Evolutionary conservation across 2,329 filamentous ascomycete genomes (phyloP).

Genomic region (Diaporthe citri): DNA sequence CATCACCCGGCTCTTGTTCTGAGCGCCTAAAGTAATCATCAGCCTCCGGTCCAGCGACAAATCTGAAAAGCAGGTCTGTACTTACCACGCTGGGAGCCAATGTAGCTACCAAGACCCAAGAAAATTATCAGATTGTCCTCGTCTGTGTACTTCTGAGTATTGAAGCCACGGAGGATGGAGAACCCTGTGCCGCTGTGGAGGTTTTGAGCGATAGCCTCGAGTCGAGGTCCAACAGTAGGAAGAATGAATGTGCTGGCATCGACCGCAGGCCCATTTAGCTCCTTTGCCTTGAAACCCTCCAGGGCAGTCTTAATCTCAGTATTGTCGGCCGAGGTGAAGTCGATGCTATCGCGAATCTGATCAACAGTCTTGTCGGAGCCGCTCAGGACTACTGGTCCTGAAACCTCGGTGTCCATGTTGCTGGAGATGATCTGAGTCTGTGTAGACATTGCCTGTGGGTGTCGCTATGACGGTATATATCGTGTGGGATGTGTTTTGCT

Average conservation of each 20-base stretch:
- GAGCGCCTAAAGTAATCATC: slow-evolving; percentile 52
- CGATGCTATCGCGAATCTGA: slow-evolving; percentile 32
- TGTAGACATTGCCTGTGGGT: background rate
- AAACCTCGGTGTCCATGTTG: background rate
- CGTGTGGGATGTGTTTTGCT: background rate
- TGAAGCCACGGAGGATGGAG: slow-evolving; percentile 66
- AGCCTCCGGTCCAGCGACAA: background rate
- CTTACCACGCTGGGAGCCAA: slow-evolving; percentile 53
- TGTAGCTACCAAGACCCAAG: slow-evolving; percentile 67
- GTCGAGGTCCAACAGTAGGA: slow-evolving; percentile 50
- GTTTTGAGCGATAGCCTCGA: slow-evolving; percentile 50
- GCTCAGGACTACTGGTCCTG: background rate
- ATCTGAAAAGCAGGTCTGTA: background rate
- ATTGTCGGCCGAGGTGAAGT: slow-evolving; percentile 41
- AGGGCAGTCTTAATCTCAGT: slow-evolving; percentile 45
- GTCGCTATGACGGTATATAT: background rate
- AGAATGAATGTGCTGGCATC: slow-evolving; percentile 56
- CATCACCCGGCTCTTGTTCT: slow-evolving; percentile 62
- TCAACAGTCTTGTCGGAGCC: background rate
- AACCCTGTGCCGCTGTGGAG: slow-evolving; percentile 63
- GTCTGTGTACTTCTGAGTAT: slow-evolving; percentile 58
- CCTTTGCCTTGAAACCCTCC: slow-evolving; percentile 45
- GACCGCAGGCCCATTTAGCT: slow-evolving; percentile 49
- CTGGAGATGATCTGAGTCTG: background rate
- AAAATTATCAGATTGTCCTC: slow-evolving; percentile 69